phyloP scores from a whole-genome alignment of 345 rosid species.

The Citrus mangshanensis region DNA sequence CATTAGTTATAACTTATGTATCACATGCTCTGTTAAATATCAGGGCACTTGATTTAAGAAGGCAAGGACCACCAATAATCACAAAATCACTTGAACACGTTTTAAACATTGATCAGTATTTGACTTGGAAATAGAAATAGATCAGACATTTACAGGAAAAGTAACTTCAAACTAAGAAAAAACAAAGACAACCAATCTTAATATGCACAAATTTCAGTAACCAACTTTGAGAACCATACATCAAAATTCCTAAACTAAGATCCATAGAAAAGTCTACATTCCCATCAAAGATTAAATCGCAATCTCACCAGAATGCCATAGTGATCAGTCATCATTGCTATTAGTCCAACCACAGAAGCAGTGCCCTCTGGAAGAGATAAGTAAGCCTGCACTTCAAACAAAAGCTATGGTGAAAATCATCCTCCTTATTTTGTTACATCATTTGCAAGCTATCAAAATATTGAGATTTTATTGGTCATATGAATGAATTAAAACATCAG shows the following conservation, averaged over 20 bases:
- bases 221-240: background rate
- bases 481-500: background rate
- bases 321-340: constrained; percentile 90
- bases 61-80: background rate
- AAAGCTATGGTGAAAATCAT: constrained; percentile 3
- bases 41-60: background rate
- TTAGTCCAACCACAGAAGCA: constrained; percentile 79
- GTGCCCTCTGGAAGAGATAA: constrained; percentile 86
- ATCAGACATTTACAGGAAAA: background rate
- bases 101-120: no score
- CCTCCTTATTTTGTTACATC: constrained; percentile 2
- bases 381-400: constrained; percentile 57
- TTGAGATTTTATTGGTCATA: background rate
- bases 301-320: constrained; percentile 61
- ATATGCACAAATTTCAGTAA: background rate
- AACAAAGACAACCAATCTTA: background rate
- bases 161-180: background rate
- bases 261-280: background rate
- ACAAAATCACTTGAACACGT: background rate
- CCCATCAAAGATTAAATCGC: background rate
- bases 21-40: background rate
- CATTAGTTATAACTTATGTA: background rate
- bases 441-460: background rate
- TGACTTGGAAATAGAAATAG: background rate
- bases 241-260: background rate